Percentiles rank a stretch among this genome's conserved stretches.
Conservation (phyloP, 2,329 filamentous ascomycete species). For the Bipolaris cookei region DNA sequence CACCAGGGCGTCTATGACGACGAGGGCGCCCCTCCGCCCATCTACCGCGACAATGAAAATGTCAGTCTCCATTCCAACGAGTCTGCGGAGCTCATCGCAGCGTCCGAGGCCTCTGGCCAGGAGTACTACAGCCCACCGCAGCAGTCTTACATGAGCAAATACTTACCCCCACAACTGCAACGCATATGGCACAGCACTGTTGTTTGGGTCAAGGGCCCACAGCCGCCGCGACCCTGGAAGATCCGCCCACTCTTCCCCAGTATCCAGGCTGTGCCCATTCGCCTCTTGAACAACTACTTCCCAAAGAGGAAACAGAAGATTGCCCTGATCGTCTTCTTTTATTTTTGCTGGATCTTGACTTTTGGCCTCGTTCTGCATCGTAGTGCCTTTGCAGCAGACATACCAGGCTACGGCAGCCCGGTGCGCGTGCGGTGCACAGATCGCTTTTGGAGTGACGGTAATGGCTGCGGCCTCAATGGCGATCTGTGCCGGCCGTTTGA, state of each 20-base stretch:
- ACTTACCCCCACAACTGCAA: conserved; percentile 62
- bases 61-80: conserved; percentile 34
- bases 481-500: conserved; percentile 77
- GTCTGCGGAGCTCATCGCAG: conserved; percentile 32
- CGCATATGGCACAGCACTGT: conserved; percentile 47
- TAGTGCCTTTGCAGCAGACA: conserved; percentile 65
- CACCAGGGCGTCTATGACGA: conserved; percentile 32
- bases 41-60: conserved; percentile 37
- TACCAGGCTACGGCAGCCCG: conserved; percentile 71
- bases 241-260: conserved; percentile 65
- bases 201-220: conserved; percentile 58
- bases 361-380: conserved; percentile 73
- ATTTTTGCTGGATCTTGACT: conserved; percentile 70
- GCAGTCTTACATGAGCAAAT: conserved; percentile 34
- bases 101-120: conserved; percentile 45
- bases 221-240: conserved; percentile 56
- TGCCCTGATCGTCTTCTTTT: conserved; percentile 65
- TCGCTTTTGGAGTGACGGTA: conserved; percentile 72
- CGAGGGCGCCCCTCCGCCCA: conserved; percentile 36
- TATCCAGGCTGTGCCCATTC: conserved; percentile 71
- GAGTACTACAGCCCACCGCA: conserved; percentile 29
- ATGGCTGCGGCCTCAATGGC: conserved; percentile 76
- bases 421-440: conserved; percentile 69
- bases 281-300: conserved; percentile 66
- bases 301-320: conserved; percentile 65